These are phyloP conservation scores for Xylaria sp. DNA, from an alignment of 2,329 filamentous ascomycete species.

Conservation along the genomic window DNA sequence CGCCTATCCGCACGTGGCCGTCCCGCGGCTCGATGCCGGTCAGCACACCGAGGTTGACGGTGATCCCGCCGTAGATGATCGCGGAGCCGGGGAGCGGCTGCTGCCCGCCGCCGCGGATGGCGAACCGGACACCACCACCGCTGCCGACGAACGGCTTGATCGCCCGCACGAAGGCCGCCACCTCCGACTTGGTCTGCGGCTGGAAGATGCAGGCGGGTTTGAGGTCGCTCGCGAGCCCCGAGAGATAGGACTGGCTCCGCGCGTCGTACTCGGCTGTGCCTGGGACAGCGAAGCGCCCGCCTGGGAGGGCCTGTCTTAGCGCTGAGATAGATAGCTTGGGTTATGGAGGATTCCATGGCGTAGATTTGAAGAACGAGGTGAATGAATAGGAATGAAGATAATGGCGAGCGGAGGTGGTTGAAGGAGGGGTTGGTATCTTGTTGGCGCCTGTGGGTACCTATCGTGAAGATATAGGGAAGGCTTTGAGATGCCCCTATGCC, in stretches of 20 bases:
- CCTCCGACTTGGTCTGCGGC: neutral
- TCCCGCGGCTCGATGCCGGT: constrained; percentile 10
- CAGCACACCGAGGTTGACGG: constrained; percentile 9
- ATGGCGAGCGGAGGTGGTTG: too few species aligned
- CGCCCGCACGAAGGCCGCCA: neutral
- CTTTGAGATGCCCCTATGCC: too few species aligned
- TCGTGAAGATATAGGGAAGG: too few species aligned
- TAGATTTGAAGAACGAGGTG: too few species aligned
- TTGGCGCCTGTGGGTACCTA: too few species aligned
- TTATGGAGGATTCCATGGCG: neutral
- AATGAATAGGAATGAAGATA: too few species aligned
- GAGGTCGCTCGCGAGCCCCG: neutral
- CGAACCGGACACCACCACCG: neutral
- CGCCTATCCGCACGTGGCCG: constrained; percentile 5
- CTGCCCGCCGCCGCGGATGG: constrained; percentile 5
- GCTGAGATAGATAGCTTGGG: neutral
- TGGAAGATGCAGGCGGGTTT: neutral
- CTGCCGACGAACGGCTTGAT: neutral
- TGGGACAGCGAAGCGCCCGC: too few species aligned
- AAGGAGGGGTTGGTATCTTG: too few species aligned
- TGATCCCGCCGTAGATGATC: constrained; percentile 22
- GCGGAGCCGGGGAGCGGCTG: constrained; percentile 7
- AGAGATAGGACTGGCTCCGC: neutral
- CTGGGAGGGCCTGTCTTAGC: neutral
- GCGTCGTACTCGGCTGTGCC: too few species aligned